phyloP scores from a whole-genome alignment of 1,284 basidiomycete genomes.

The Polyporus tsugae region DNA sequence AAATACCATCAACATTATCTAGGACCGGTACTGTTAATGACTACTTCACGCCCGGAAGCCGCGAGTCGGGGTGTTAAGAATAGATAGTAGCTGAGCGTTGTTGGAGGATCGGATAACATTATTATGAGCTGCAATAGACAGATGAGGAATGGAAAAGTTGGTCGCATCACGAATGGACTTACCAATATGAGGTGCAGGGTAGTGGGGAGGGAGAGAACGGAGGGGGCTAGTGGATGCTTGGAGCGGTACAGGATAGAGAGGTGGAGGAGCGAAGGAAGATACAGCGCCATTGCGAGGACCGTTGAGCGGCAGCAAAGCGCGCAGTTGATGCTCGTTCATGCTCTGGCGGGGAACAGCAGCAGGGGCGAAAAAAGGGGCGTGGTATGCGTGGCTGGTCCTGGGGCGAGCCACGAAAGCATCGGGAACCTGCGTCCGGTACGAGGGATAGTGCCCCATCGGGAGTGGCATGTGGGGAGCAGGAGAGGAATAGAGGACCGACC shows the following conservation, averaged over 20 bases:
- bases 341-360: slow-evolving; percentile 46
- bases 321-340: slow-evolving; percentile 62
- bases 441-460: slow-evolving; percentile 9
- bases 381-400: slow-evolving; percentile 64
- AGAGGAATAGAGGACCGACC: slow-evolving; percentile 46
- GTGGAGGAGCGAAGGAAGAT: slow-evolving; percentile 14
- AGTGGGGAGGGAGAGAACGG: slow-evolving; percentile 19
- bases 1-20: slow-evolving; percentile 40
- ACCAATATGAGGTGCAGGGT: slow-evolving; percentile 32
- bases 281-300: slow-evolving; percentile 25
- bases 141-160: neutral
- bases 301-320: slow-evolving; percentile 46
- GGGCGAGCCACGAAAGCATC: slow-evolving; percentile 66
- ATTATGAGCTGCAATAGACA: slow-evolving; percentile 25
- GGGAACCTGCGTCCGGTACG: slow-evolving; percentile 24
- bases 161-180: neutral
- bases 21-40: slow-evolving; percentile 35
- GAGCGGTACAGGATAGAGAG: slow-evolving; percentile 14
- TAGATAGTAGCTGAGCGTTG: slow-evolving; percentile 45
- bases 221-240: slow-evolving; percentile 22
- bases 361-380: slow-evolving; percentile 47
- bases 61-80: slow-evolving; percentile 43
- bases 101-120: slow-evolving; percentile 33
- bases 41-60: slow-evolving; percentile 35
- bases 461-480: slow-evolving; percentile 29